Percentiles rank a stretch among this genome's conserved stretches.
Conservation (phyloP, 805 yeast genomes). For the Lipomyces sp. region DNA sequence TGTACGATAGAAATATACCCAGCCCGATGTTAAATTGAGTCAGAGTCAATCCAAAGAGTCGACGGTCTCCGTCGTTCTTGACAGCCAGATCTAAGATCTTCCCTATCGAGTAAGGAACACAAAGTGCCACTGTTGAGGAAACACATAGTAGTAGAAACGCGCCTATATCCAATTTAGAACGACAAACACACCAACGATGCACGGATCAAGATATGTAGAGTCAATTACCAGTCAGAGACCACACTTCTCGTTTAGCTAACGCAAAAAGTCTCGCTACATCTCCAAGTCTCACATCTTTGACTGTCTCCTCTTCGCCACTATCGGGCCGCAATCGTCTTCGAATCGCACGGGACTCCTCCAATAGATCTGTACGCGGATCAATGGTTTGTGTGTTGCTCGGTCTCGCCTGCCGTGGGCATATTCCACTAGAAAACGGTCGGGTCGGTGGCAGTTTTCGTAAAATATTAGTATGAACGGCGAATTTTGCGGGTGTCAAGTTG, state of each 20-base stretch:
- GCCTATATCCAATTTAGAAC: constrained; percentile 33
- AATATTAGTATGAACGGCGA: neutral
- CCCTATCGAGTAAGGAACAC: constrained; percentile 81
- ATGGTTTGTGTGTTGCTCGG: too few relatives aligned
- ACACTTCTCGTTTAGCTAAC: constrained; percentile 61
- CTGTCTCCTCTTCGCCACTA: constrained; percentile 2
- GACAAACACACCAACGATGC: neutral
- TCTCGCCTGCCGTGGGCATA: neutral
- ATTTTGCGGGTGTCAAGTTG: neutral
- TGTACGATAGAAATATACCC: constrained; percentile 46
- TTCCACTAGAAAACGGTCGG: neutral
- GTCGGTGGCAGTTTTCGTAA: neutral
- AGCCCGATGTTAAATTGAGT: constrained; percentile 65
- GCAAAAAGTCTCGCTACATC: constrained; percentile 57
- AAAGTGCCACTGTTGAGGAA: constrained; percentile 80
- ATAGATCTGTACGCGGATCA: neutral
- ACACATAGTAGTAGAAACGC: constrained; percentile 69
- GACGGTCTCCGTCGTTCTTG: constrained; percentile 44
- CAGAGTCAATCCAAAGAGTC: constrained; percentile 62
- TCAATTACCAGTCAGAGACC: constrained; percentile 62
- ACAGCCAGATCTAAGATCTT: constrained; percentile 76
- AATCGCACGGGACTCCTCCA: neutral
- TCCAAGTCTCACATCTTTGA: constrained; percentile 30
- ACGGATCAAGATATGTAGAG: constrained; percentile 26
- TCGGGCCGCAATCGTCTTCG: constrained; percentile 5